Conservation (phyloP, 164 flowering plant species). For the Chloranthus sessilifolius region DNA sequence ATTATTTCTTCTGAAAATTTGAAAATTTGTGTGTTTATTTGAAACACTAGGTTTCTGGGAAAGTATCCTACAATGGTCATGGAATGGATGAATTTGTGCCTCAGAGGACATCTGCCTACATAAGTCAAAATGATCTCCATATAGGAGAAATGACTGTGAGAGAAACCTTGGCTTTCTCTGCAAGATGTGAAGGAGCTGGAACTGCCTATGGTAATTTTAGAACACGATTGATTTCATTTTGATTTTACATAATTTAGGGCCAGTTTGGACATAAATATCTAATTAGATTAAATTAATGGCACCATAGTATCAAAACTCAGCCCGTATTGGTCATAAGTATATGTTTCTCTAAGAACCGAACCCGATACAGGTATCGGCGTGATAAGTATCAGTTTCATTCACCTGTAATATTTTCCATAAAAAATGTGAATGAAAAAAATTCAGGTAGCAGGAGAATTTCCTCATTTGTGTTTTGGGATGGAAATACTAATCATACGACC, state of each 20-base stretch:
- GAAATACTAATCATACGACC: neutral
- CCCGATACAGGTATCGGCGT: conserved; percentile 58
- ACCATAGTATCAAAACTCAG: conserved; percentile 27
- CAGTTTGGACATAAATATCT: neutral
- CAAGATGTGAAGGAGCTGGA: conserved; percentile 64
- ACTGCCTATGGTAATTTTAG: conserved; percentile 43
- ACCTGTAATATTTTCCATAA: no score
- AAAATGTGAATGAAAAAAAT: no score
- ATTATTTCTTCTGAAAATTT: neutral
- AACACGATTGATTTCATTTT: neutral
- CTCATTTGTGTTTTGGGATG: neutral
- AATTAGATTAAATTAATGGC: neutral
- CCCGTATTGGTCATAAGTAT: conserved; percentile 53
- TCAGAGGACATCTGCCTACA: conserved; percentile 57
- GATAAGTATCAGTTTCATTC: conserved; percentile 55
- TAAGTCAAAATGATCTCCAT: conserved; percentile 58
- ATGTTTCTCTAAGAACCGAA: no score
- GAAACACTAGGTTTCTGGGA: conserved; percentile 38
- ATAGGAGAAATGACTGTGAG: conserved; percentile 56
- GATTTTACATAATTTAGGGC: neutral
- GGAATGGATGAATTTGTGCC: conserved; percentile 65
- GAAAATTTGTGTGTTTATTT: neutral
- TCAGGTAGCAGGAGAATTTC: no score
- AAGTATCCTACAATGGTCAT: conserved; percentile 69
- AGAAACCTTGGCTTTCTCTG: conserved; percentile 54